Percentiles rank a stretch among this genome's conserved stretches.
Conservation (phyloP, 2,329 filamentous ascomycete species). For the Xylariaceae sp. region DNA sequence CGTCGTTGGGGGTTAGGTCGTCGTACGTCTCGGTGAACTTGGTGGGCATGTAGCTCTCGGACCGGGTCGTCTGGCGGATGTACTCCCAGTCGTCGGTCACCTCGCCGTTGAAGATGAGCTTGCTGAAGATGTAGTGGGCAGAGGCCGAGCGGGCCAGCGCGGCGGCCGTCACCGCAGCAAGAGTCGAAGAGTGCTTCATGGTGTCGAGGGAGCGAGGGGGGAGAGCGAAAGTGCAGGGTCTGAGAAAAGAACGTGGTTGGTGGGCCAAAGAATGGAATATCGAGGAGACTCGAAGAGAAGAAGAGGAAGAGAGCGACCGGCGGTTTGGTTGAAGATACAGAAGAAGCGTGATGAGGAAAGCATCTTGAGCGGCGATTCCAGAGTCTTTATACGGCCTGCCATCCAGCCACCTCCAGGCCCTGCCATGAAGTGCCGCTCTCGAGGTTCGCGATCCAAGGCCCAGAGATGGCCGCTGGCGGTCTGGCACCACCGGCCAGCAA, state of each 20-base stretch:
- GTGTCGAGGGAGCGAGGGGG: not conserved
- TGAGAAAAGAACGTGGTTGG: not conserved
- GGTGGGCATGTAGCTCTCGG: constrained; percentile 1
- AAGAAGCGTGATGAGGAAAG: not conserved
- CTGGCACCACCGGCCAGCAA: not conserved
- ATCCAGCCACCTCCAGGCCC: not conserved
- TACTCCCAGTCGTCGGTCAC: constrained; percentile 1
- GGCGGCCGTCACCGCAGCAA: not conserved
- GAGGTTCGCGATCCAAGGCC: not conserved
- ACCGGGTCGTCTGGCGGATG: not conserved
- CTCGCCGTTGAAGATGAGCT: not conserved
- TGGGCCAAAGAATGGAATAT: not conserved
- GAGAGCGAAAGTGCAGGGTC: not conserved
- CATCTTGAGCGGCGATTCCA: not conserved
- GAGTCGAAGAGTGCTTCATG: not conserved
- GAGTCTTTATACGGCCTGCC: not conserved
- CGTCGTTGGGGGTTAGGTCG: not conserved
- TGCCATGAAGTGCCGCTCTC: not conserved
- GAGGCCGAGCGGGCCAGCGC: not conserved
- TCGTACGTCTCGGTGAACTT: constrained; percentile 1
- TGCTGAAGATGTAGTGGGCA: constrained; percentile 1
- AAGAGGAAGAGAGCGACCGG: constrained; percentile 1
- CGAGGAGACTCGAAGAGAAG: not conserved
- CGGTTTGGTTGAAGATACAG: not conserved
- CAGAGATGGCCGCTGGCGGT: not conserved